Evolutionary conservation across 768 basidiomycete species (phyloP).

Genomic region (Boletus bicolor): DNA sequence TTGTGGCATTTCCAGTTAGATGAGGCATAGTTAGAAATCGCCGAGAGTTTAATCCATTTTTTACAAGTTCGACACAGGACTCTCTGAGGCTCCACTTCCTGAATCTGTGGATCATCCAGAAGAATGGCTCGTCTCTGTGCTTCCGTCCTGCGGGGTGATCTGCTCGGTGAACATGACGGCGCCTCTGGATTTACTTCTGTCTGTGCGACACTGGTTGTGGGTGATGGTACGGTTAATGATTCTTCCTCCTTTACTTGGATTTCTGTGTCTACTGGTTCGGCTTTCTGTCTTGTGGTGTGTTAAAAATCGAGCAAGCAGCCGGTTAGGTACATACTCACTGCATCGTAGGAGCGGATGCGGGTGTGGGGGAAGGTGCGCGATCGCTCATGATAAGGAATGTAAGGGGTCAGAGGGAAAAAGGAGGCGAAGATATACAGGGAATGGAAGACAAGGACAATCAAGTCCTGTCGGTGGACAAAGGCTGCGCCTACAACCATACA

Average conservation of each 20-base stretch:
- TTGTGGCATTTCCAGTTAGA: conserved; percentile 56
- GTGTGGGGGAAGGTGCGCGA: conserved; percentile 3
- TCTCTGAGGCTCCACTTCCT: conserved; percentile 47
- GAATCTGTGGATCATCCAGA: conserved; percentile 50
- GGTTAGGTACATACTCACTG: conserved; percentile 14
- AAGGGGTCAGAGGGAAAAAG: conserved; percentile 13
- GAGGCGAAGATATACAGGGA: conserved; percentile 10
- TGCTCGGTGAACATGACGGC: conserved; percentile 14
- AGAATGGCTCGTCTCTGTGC: conserved; percentile 50
- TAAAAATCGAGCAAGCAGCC: background rate
- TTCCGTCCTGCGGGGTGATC: conserved; percentile 23
- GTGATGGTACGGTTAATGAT: conserved; percentile 1
- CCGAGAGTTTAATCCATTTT: conserved; percentile 57
- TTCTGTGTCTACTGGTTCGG: background rate
- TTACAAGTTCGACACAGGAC: conserved; percentile 60
- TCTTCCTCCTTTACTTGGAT: conserved; percentile 17
- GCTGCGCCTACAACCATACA: background rate
- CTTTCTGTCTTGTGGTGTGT: conserved; percentile 15
- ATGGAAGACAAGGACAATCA: conserved; percentile 10
- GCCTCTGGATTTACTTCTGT: background rate
- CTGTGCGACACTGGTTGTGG: conserved; percentile 1
- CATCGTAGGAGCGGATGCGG: background rate
- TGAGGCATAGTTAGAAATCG: conserved; percentile 38
- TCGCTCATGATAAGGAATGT: conserved; percentile 34
- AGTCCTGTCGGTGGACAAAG: conserved; percentile 10